A percentile compares a stretch with the other conserved stretches of the same genome.
Evolutionary conservation across 345 rosid species (phyloP).

Genomic region (Diplotaxis tenuifolia): DNA sequence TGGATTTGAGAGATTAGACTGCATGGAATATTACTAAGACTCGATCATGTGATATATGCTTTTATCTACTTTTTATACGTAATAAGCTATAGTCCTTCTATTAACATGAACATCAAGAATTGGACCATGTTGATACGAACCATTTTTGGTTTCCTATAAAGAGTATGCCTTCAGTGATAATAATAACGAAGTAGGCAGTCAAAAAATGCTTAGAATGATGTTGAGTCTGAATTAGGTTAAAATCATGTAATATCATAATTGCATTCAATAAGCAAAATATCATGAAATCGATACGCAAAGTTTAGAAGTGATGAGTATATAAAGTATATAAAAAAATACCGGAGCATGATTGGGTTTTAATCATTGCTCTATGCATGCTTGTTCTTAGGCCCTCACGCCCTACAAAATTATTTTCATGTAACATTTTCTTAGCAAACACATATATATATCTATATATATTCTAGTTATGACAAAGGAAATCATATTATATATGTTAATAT

Average conservation of each 20-base stretch:
- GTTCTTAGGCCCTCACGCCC: conserved; percentile 32
- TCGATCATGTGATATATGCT: conserved; percentile 4
- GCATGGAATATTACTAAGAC: conserved; percentile 4
- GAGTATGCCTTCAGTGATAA: not conserved
- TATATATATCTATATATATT: not conserved
- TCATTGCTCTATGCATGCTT: conserved; percentile 39
- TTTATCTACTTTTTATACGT: not conserved
- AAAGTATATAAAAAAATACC: conserved; percentile 13
- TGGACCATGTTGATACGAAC: no score
- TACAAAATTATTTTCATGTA: conserved; percentile 28
- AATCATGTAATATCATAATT: not conserved
- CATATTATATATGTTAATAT: no score
- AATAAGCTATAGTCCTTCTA: no score
- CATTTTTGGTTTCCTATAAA: not conserved
- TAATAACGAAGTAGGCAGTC: no score
- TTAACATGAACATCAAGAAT: no score
- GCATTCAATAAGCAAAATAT: not conserved
- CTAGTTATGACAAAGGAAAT: not conserved
- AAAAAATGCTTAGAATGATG: no score
- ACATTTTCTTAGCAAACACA: conserved; percentile 15
- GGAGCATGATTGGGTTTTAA: conserved; percentile 33
- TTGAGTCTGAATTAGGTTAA: no score
- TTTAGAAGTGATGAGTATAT: conserved; percentile 18
- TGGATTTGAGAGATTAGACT: not conserved
- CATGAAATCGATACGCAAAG: not conserved